Evolutionary conservation across 257 asterid species (phyloP).

Genomic region (Solanum habrochaites): DNA sequence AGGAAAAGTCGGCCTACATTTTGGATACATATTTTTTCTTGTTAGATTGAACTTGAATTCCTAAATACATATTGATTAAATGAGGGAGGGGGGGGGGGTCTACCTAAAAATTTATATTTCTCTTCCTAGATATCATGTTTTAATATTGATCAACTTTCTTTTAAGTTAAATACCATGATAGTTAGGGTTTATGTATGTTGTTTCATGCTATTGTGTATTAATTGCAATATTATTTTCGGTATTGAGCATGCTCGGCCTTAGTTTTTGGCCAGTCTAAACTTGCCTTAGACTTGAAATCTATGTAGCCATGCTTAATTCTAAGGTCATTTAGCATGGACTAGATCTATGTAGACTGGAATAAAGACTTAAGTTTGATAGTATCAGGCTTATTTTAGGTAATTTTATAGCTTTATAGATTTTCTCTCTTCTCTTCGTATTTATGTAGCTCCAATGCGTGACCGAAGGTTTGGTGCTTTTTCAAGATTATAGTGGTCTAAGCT

Average conservation of each 20-base stretch:
- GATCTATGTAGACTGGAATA: not conserved
- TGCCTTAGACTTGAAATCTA: not conserved
- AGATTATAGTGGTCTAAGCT: not conserved
- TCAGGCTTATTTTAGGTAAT: not conserved
- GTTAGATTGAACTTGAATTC: not conserved
- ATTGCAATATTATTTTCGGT: not conserved
- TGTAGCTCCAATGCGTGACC: not conserved
- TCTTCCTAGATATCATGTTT: not conserved
- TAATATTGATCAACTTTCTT: not conserved
- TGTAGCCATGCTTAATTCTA: not conserved
- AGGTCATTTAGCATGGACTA: not conserved
- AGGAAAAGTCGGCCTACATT: not conserved
- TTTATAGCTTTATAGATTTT: too few relatives aligned
- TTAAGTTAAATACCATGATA: not conserved
- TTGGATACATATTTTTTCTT: not conserved
- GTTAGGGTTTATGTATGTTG: too few relatives aligned
- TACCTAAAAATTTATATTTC: not conserved
- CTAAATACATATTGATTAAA: not conserved
- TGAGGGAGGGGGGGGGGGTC: not conserved
- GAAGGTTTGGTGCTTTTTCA: not conserved
- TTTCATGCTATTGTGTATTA: not conserved
- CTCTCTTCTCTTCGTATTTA: too few relatives aligned
- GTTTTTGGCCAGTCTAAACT: not conserved
- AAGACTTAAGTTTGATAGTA: not conserved
- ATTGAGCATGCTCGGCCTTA: not conserved